Conservation (phyloP, 345 rosid species). For the Gossypium turneri region DNA sequence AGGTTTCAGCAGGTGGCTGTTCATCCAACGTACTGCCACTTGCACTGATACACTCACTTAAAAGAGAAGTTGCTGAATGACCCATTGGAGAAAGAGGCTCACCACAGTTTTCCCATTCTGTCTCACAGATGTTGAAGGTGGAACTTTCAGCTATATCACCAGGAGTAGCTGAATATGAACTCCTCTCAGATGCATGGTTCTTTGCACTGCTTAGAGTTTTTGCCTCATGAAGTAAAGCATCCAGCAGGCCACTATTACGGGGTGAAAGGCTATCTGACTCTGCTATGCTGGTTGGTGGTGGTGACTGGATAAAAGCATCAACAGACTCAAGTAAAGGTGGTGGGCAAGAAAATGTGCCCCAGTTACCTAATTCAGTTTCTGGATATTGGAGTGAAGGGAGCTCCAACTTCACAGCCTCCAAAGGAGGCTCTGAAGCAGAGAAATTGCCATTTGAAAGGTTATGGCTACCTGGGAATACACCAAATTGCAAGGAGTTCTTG, state of each 20-base stretch:
- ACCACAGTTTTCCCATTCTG: constrained; percentile 59
- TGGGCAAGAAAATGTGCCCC: constrained; percentile 60
- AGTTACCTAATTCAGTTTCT: constrained; percentile 69
- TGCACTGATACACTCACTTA: constrained; percentile 50
- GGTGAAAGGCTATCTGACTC: constrained; percentile 62
- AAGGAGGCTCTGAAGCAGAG: constrained; percentile 76
- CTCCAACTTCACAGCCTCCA: constrained; percentile 95
- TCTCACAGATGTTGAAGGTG: constrained; percentile 40
- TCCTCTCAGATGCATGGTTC: constrained; percentile 62
- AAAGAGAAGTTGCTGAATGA: constrained; percentile 55
- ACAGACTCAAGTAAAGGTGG: constrained; percentile 69
- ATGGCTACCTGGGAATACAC: constrained; percentile 65
- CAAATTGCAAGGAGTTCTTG: constrained; percentile 42
- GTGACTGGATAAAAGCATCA: constrained; percentile 86
- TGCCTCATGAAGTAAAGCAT: constrained; percentile 82
- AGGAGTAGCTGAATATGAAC: constrained; percentile 60
- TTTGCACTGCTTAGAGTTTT: constrained; percentile 60
- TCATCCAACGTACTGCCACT: constrained; percentile 62
- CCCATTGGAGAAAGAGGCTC: constrained; percentile 57
- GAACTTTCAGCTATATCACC: constrained; percentile 53
- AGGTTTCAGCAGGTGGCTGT: constrained; percentile 34
- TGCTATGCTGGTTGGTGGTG: constrained; percentile 47
- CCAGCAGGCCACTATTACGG: constrained; percentile 81
- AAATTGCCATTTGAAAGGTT: constrained; percentile 74
- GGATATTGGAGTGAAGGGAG: constrained; percentile 99